Evolutionary conservation across 371 early-diverging fungal genomes (phyloP).

Genomic region (Dichotomocladium elegans): DNA sequence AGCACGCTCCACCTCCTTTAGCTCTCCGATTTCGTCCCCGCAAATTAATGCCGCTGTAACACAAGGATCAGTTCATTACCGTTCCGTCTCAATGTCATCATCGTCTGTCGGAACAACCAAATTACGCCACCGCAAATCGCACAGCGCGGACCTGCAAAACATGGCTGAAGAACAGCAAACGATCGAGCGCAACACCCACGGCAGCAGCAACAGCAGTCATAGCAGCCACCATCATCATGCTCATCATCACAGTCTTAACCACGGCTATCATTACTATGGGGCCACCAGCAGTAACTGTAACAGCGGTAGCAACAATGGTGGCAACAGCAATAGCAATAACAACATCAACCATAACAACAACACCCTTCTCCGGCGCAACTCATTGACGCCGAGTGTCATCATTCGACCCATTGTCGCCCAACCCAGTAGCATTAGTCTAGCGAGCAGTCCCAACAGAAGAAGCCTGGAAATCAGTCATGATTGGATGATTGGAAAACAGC

Average conservation of each 20-base stretch:
- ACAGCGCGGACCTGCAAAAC: conserved; percentile 36
- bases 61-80: conserved; percentile 9
- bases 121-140: conserved; percentile 38
- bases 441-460: conserved; percentile 21
- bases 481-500: conserved; percentile 19
- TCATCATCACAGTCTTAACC: not conserved
- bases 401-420: conserved; percentile 24
- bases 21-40: conserved; percentile 14
- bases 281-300: conserved; percentile 9
- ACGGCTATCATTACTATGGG: not conserved
- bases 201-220: not conserved
- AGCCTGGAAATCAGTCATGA: conserved; percentile 38
- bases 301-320: too few species aligned
- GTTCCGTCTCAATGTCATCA: conserved; percentile 14
- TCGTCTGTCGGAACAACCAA: not conserved
- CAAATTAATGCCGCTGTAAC: not conserved
- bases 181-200: too few species aligned
- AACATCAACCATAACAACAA: not conserved
- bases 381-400: conserved; percentile 23
- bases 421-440: conserved; percentile 20
- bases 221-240: not conserved
- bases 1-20: conserved; percentile 32
- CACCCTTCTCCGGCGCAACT: conserved; percentile 21
- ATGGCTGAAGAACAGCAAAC: too few species aligned
- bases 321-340: not conserved